Evolutionary conservation across 1,139 yeast genomes (phyloP), one percentile per base, ranked within the genome.

Genomic region (Taiozyma sp.): DNA sequence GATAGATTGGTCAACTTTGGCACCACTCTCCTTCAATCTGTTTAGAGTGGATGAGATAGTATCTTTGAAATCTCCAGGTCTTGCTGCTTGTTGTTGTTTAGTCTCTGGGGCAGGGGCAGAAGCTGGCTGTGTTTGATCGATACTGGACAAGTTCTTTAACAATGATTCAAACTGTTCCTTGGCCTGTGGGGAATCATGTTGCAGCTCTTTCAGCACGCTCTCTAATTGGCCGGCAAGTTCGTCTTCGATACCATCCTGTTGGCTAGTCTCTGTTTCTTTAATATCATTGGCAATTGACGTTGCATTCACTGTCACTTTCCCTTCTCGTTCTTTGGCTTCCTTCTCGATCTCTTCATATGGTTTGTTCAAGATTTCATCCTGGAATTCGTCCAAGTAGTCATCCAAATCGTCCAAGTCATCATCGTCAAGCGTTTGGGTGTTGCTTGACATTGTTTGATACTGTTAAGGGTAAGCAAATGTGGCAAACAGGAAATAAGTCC

Each of bases 21-120:
- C 75, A 7, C 91, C 91, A 29, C 87, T 82, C 50, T 81, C 80
- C 66, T 84, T 79, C 64, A 92, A 73, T 57, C 97, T 77, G 63
- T 84, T 84, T 76, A 91, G 79, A 0, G 98, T 90, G 54, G 83
- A 85, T 50, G 89, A 80, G 67, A 92, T 87, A 9, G 93, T 88
- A 53, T 80, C 81, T 62, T 89, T 88, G 63, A 92, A 87, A 52
- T 79, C 78, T 34, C 68, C 70, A 28, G 74, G 66, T 58, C 27
- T 50, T 47, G 23, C 47, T 46, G 50, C 46, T 19, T 51, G 46
- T 8, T 54, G 41, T 29, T 52, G 46, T 24, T 24, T 24, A 6
- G 7, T 24, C 6, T 24, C 27, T 24, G 27, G 8, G 42, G 53
- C 39, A 24, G 59, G 44, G 19, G 57, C 49, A 2, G 56, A 42